Evolutionary conservation across 1,284 basidiomycete species (phyloP), one percentile per base, ranked within the genome.

Genomic region (Athelia sp.): DNA sequence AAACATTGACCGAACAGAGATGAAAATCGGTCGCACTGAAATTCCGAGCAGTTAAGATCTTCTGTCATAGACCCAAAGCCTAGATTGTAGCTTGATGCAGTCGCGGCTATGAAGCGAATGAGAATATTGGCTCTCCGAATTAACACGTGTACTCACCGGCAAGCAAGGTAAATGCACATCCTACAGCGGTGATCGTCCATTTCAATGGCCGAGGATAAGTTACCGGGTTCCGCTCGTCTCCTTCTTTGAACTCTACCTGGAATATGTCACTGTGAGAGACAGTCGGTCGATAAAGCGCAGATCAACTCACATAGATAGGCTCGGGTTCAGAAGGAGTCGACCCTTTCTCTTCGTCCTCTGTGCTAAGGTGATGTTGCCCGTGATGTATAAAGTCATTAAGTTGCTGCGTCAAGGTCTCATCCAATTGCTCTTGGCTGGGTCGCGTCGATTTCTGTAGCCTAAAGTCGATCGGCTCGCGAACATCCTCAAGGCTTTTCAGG

Each of bases 201-300:
- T 76, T 76, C 40, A 67, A 59, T 1, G 49, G 35, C 6, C 44
- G 48, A 4, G 62, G 57, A 49, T 69, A 74, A 50, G 68, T 66
- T 56, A 70, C 70, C 2, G 74, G 74, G 50, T 76, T 69, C 21
- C 69, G 66, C 0, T 61, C 56, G 32, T 71, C 71, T n/a, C 52
- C 50, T 15, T 61, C 50, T 11, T 63, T 55, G 50, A 73, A 76
- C 36, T 75, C 73, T 45, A 76, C 72, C 73, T 60, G 45, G 17
- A 48, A 15, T 22, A 9, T 13, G 13, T 29, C 26, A n/a, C n/a
- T n/a, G n/a, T n/a, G n/a, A n/a, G n/a, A n/a, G n/a, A n/a, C n/a
- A n/a, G n/a, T n/a, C n/a, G n/a, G n/a, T n/a, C n/a, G n/a, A n/a
- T n/a, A n/a, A n/a, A n/a, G n/a, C n/a, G n/a, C n/a, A n/a, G n/a